Conservation (phyloP, 2,329 filamentous ascomycete genomes). For the Ophiostoma sp. region DNA sequence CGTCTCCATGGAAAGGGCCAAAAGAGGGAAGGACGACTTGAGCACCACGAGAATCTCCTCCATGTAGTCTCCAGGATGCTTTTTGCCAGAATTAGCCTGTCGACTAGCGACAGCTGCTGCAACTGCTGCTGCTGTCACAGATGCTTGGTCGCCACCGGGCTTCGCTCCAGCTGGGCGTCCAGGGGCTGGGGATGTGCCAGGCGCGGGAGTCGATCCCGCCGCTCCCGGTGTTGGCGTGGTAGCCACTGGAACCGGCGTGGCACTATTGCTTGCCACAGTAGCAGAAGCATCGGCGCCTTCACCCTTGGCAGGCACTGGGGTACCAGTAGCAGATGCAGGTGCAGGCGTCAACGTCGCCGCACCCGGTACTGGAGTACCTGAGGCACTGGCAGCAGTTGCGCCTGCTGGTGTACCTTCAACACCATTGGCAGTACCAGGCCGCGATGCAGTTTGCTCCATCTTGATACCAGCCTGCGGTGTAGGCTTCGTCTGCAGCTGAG, state of each 20-base stretch:
- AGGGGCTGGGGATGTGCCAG: neutral
- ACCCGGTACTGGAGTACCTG: conserved; percentile 10
- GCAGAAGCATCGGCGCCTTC: neutral
- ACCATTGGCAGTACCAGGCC: conserved; percentile 16
- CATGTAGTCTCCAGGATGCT: conserved; percentile 91
- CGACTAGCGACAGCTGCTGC: conserved; percentile 19
- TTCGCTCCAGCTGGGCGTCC: neutral
- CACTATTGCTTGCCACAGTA: neutral
- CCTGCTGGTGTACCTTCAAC: neutral
- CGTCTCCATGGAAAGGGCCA: conserved; percentile 97
- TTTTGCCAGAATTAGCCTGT: conserved; percentile 43
- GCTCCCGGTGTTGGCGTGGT: conserved; percentile 12
- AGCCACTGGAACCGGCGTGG: conserved; percentile 16
- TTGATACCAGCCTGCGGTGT: conserved; percentile 27
- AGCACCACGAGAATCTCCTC: conserved; percentile 93
- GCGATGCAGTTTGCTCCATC: conserved; percentile 30
- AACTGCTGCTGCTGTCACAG: neutral
- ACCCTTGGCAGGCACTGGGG: neutral
- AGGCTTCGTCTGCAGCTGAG: conserved; percentile 26
- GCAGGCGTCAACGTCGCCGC: neutral
- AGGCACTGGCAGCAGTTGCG: neutral
- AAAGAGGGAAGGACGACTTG: conserved; percentile 92
- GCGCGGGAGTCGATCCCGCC: neutral
- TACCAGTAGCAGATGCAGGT: conserved; percentile 3
- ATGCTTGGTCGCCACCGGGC: neutral